Conservation (phyloP, 805 yeast species). For the Scheffersomyces ergatensis region DNA sequence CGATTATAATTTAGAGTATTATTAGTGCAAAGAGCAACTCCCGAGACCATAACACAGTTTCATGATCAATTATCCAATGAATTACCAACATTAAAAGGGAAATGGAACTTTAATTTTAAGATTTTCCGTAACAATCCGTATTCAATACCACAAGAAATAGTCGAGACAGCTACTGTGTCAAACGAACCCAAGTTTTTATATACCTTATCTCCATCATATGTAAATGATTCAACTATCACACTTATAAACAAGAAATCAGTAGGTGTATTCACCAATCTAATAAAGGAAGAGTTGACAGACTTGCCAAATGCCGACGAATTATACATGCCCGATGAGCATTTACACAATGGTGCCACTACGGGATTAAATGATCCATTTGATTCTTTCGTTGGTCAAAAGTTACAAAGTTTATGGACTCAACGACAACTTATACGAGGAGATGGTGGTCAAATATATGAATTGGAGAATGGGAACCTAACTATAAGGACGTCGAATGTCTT, state of each 20-base stretch:
- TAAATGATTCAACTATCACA: constrained; percentile 45
- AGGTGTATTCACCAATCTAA: constrained; percentile 33
- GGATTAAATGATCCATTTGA: constrained; percentile 60
- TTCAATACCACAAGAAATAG: constrained; percentile 41
- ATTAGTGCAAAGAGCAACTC: constrained; percentile 40
- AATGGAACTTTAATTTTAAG: constrained; percentile 69
- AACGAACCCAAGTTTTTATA: constrained; percentile 46
- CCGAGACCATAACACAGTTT: constrained; percentile 62
- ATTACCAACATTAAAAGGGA: constrained; percentile 56
- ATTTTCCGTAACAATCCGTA: constrained; percentile 64
- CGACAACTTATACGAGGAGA: constrained; percentile 73
- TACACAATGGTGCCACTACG: constrained; percentile 52
- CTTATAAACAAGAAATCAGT: constrained; percentile 42
- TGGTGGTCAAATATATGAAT: constrained; percentile 64
- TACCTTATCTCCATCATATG: constrained; percentile 50
- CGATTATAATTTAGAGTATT: constrained; percentile 27
- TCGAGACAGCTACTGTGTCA: constrained; percentile 22
- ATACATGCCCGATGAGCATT: constrained; percentile 33
- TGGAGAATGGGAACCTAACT: constrained; percentile 50
- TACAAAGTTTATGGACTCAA: constrained; percentile 68
- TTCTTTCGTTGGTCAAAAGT: constrained; percentile 49
- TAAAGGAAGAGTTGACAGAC: constrained; percentile 29
- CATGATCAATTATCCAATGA: constrained; percentile 72
- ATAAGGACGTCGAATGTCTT: constrained; percentile 70
- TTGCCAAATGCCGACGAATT: constrained; percentile 12